Percentiles rank a stretch among this genome's conserved stretches.
phyloP scores from a whole-genome alignment of 2,329 filamentous ascomycete genomes.

The Claviceps monticola region DNA sequence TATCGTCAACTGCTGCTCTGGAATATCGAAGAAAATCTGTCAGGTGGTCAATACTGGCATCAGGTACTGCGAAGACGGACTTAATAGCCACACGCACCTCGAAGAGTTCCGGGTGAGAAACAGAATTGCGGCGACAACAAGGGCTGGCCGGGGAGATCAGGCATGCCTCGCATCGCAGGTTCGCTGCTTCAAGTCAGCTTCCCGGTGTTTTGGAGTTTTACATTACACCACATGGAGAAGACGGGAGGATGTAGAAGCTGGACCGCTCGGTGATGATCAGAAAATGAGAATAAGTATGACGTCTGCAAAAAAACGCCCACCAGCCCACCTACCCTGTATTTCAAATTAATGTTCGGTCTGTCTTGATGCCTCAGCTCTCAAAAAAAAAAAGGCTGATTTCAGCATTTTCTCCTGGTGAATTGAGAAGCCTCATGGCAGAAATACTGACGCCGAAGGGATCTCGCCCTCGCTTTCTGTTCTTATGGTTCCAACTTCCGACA shows the following conservation, averaged over 20 bases:
- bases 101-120: constrained; percentile 54
- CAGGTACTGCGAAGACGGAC: not conserved
- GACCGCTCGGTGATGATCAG: not conserved
- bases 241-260: not conserved
- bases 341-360: too few relatives aligned
- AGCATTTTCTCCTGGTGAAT: too few relatives aligned
- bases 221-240: not conserved
- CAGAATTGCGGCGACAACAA: constrained; percentile 61
- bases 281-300: not conserved
- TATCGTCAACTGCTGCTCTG: constrained; percentile 75
- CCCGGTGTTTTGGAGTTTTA: not conserved
- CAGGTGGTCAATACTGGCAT: constrained; percentile 1
- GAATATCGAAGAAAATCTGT: constrained; percentile 84
- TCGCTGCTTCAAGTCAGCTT: not conserved
- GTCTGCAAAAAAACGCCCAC: not conserved
- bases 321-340: too few relatives aligned
- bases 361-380: too few relatives aligned
- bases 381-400: too few relatives aligned
- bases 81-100: constrained; percentile 36
- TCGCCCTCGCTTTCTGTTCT: too few relatives aligned
- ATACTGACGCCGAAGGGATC: too few relatives aligned
- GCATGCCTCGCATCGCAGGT: constrained; percentile 21
- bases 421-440: too few relatives aligned
- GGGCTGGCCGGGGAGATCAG: constrained; percentile 31
- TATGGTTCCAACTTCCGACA: too few relatives aligned